Evolutionary conservation across 2,329 filamentous ascomycete species (phyloP).

Genomic region (Colletotrichum sp.): DNA sequence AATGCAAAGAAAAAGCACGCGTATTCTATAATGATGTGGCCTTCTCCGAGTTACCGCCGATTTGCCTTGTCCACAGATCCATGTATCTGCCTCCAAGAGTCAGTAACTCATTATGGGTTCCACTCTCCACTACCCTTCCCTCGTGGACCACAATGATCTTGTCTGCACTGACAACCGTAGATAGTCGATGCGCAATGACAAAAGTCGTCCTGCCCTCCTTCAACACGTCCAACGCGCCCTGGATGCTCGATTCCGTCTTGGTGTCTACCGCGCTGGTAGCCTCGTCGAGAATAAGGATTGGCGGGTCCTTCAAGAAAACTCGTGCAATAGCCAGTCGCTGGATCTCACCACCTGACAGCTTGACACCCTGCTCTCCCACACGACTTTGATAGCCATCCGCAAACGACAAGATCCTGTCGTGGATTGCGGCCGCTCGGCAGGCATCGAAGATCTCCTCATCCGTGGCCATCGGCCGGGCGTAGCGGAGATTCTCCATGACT

Average conservation of each 20-base stretch:
- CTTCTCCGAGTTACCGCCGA: neutral
- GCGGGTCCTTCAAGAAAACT: conserved; percentile 69
- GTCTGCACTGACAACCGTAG: conserved; percentile 1
- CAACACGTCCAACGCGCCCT: conserved; percentile 60
- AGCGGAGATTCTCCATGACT: conserved; percentile 71
- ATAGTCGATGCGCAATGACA: conserved; percentile 13
- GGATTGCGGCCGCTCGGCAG: conserved; percentile 55
- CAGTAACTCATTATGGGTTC: conserved; percentile 40
- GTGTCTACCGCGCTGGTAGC: conserved; percentile 70
- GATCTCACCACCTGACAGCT: conserved; percentile 74
- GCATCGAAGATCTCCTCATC: neutral
- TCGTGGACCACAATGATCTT: neutral
- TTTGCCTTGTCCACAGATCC: conserved; percentile 57
- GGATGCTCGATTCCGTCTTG: conserved; percentile 68
- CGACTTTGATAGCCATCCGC: conserved; percentile 63
- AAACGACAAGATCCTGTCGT: conserved; percentile 59
- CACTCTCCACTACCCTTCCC: neutral
- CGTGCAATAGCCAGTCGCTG: conserved; percentile 77
- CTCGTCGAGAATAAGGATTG: conserved; percentile 74
- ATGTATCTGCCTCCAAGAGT: conserved; percentile 52
- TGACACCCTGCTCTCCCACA: conserved; percentile 71
- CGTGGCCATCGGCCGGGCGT: neutral
- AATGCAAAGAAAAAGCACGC: neutral
- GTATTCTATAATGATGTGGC: neutral
- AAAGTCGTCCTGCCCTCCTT: conserved; percentile 46